A percentile compares a stretch with the other conserved stretches of the same genome.
These are phyloP conservation scores for Aquilaria agallochum DNA, from an alignment of 441 rosid genomes.

Conservation along the genomic window DNA sequence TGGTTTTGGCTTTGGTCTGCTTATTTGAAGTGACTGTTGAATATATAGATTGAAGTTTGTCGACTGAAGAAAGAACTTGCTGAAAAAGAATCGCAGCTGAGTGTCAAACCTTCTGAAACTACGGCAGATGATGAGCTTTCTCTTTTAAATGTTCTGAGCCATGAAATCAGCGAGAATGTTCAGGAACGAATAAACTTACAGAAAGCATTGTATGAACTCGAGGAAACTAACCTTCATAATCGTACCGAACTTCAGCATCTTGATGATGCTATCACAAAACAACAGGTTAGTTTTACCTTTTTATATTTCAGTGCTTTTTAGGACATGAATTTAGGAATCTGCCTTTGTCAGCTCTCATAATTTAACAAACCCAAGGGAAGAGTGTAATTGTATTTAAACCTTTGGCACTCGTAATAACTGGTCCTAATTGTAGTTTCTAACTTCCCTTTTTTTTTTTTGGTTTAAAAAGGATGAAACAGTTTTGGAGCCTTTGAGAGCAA, in stretches of 20 bases:
- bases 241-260: slow-evolving; percentile 84
- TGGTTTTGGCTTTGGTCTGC: slow-evolving; percentile 6
- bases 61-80: slow-evolving; percentile 81
- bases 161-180: slow-evolving; percentile 93
- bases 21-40: slow-evolving; percentile 19
- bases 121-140: slow-evolving; percentile 86
- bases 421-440: background rate
- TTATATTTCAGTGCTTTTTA: background rate
- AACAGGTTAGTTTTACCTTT: slow-evolving; percentile 42
- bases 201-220: slow-evolving; percentile 91
- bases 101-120: slow-evolving; percentile 70
- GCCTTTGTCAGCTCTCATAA: background rate
- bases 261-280: slow-evolving; percentile 82
- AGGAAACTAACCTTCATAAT: slow-evolving; percentile 78
- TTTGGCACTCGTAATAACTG: background rate
- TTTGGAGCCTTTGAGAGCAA: slow-evolving; percentile 54
- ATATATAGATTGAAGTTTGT: slow-evolving; percentile 71
- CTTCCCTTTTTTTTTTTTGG: too few species aligned
- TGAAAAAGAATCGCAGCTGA: slow-evolving; percentile 76
- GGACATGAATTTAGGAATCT: background rate
- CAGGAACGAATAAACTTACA: slow-evolving; percentile 94
- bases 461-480: slow-evolving; percentile 57
- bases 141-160: slow-evolving; percentile 83
- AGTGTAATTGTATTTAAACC: background rate
- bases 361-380: background rate